Evolutionary conservation across 2,329 filamentous ascomycete species (phyloP), one percentile per base, ranked within the genome.

Genomic region (Herpotrichia juniperi): DNA sequence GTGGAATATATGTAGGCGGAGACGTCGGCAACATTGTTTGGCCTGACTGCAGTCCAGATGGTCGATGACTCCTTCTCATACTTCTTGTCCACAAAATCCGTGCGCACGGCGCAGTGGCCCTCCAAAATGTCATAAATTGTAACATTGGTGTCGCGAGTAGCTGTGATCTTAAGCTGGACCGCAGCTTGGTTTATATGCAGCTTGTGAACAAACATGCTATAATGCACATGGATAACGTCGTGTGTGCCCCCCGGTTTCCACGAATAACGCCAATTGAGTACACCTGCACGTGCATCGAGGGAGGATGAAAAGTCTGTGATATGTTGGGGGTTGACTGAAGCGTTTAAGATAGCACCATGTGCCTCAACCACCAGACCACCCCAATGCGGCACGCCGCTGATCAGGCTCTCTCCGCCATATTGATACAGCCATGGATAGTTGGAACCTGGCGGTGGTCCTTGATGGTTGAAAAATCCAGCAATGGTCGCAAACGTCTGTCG

Each of bases 331-430:
- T 83, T 77, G 2, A 87, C 85, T 0, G 78, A 83, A 2, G 87
- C 83, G 73, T 87, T 81, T 26, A 91, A 75, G 42, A 83, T 79
- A 8, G 75, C 73, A 21, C 78, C 77, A 49, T 81, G 76, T 2
- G 81, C 81, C 46, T 85, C 79, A 16, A 89, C 76, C 30, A 86
- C 69, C 31, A 89, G 72, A 1, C 83, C 84, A 22, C 80, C 79
- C 80, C 86, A 88, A 65, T 90, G 87, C 6, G 88, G 88, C 14
- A 91, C 80, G 21, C 88, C 88, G 46, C 82, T 83, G 56, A 90
- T 88, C 45, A 88, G 86, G 59, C 83, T 88, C 62, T 91, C 88
- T 51, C 83, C 83, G 6, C 87, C 87, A 71, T 88, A 87, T 58
- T 90, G 83, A 50, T 83, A 79, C 37, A 91, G 69, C 87, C 88